phyloP scores from a whole-genome alignment of 108 stramenopile species.

The Nitzschia sp. region DNA sequence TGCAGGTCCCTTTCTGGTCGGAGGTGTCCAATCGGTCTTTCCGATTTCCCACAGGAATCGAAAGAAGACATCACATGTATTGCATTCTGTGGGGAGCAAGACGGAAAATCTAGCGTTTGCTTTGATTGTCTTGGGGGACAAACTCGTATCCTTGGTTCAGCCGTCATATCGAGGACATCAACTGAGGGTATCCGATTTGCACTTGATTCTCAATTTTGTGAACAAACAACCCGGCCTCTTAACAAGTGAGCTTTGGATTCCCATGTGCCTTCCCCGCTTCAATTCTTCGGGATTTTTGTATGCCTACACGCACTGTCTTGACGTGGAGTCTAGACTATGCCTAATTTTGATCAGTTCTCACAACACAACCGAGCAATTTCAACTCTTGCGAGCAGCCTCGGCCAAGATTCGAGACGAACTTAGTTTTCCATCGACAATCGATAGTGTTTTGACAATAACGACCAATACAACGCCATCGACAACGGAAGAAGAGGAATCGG shows the following conservation, averaged over 20 bases:
- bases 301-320: conserved; percentile 63
- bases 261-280: conserved; percentile 79
- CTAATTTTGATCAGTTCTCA: conserved; percentile 57
- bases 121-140: conserved; percentile 53
- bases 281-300: conserved; percentile 76
- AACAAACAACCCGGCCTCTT: conserved; percentile 49
- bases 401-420: conserved; percentile 35
- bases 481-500: conserved; percentile 11
- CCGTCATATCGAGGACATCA: conserved; percentile 60
- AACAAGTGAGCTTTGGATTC: conserved; percentile 78
- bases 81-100: conserved; percentile 20
- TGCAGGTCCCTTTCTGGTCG: conserved; percentile 50
- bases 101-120: conserved; percentile 53
- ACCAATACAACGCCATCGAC: conserved; percentile 1
- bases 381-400: conserved; percentile 53
- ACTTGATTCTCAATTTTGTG: conserved; percentile 67
- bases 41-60: conserved; percentile 68
- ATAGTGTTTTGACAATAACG: conserved; percentile 34
- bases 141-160: conserved; percentile 63
- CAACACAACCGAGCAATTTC: conserved; percentile 73
- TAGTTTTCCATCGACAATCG: conserved; percentile 38
- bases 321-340: conserved; percentile 50
- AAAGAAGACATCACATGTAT: conserved; percentile 46
- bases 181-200: conserved; percentile 67
- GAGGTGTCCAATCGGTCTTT: conserved; percentile 57